A percentile compares a stretch with the other conserved stretches of the same genome.
These are phyloP conservation scores for Effrenium voratum DNA, from an alignment of 73 alveolate species.

Conservation along the genomic window DNA sequence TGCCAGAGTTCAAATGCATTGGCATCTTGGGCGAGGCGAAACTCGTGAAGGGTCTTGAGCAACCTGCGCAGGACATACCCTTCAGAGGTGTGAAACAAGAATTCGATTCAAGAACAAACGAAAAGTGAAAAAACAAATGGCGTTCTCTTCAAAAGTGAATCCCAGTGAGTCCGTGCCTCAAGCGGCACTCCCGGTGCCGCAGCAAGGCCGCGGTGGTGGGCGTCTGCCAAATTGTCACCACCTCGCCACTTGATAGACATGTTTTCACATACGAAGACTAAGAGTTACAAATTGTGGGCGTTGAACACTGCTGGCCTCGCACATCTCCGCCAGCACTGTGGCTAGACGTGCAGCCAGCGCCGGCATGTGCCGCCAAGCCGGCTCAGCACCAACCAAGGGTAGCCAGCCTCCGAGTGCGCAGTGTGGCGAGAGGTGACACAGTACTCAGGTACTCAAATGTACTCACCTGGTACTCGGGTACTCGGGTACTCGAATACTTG, in stretches of 20 bases:
- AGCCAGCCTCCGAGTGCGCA: constrained; percentile 30
- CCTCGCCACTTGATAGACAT: background rate
- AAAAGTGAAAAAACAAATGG: no score
- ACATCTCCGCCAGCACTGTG: constrained; percentile 42
- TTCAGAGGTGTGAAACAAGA: no score
- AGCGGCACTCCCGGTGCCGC: constrained; percentile 77
- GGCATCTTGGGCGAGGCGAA: no score
- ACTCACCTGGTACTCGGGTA: no score
- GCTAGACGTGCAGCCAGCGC: background rate
- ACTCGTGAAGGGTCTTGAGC: no score
- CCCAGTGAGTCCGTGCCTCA: background rate
- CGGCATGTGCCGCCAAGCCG: constrained; percentile 31
- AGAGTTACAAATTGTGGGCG: background rate
- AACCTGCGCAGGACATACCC: no score
- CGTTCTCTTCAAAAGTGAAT: no score
- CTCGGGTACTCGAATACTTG: no score
- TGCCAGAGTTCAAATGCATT: no score
- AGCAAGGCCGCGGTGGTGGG: constrained; percentile 74
- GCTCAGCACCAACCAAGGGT: constrained; percentile 51
- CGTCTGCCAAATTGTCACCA: constrained; percentile 26
- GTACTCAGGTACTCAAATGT: no score
- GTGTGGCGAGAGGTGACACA: no score
- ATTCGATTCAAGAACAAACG: no score
- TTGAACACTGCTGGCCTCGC: background rate
- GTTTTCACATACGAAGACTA: background rate